Percentiles rank a stretch among this genome's conserved stretches.
Conservation (phyloP, 1,284 basidiomycete genomes). For the Boletellus deceptivus region DNA sequence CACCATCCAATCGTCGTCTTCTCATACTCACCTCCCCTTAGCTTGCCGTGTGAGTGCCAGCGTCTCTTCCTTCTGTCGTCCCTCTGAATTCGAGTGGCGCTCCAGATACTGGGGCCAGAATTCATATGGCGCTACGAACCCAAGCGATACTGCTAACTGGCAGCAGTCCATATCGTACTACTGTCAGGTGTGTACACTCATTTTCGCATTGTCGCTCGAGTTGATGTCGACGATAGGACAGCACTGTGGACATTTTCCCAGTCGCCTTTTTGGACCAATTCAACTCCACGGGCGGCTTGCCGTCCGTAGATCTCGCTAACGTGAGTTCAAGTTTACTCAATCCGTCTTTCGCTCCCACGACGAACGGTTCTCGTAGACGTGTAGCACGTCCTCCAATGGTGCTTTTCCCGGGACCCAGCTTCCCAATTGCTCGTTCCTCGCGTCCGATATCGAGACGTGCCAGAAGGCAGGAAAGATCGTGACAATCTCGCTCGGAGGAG, state of each 20-base stretch:
- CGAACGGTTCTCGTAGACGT: conserved; percentile 23
- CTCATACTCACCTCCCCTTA: conserved; percentile 7
- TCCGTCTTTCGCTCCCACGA: neutral
- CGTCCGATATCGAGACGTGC: conserved; percentile 55
- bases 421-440: conserved; percentile 57
- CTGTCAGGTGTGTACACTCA: conserved; percentile 13
- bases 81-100: neutral
- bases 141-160: conserved; percentile 23
- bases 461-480: conserved; percentile 65
- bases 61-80: neutral
- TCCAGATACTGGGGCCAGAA: conserved; percentile 35
- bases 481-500: conserved; percentile 64
- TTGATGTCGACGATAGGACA: conserved; percentile 6
- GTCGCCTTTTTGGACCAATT: conserved; percentile 61
- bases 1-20: neutral
- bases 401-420: conserved; percentile 56
- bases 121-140: conserved; percentile 31
- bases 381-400: conserved; percentile 41
- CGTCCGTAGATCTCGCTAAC: conserved; percentile 61
- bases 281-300: conserved; percentile 53
- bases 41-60: conserved; percentile 24
- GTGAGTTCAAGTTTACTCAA: conserved; percentile 32
- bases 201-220: neutral
- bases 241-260: conserved; percentile 41
- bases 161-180: conserved; percentile 32